phyloP scores from a whole-genome alignment of 106 monocot species.

The Dendrobium huoshanense region DNA sequence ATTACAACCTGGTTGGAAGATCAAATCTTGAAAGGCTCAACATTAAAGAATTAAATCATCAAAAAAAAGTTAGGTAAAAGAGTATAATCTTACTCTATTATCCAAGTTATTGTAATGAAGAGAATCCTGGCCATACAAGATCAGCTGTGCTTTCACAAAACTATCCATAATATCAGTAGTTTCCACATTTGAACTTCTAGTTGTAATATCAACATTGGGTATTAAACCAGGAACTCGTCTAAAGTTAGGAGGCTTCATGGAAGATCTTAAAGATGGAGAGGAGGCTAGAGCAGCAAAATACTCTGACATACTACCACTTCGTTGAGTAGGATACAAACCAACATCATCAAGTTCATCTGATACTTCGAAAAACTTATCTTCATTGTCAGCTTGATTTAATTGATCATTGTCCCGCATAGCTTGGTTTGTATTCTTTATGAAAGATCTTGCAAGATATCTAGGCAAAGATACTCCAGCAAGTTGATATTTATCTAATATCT shows the following conservation, averaged over 20 bases:
- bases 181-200: constrained; percentile 19
- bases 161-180: constrained; percentile 48
- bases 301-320: constrained; percentile 26
- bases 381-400: constrained; percentile 36
- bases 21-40: background rate
- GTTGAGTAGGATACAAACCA: constrained; percentile 25
- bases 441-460: constrained; percentile 89
- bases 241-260: constrained; percentile 63
- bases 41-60: background rate
- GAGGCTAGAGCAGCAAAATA: constrained; percentile 24
- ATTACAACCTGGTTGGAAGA: constrained; percentile 51
- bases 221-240: constrained; percentile 70
- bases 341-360: constrained; percentile 58
- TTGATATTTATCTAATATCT: constrained; percentile 78
- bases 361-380: constrained; percentile 89
- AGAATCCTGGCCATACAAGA: constrained; percentile 73
- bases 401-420: constrained; percentile 9
- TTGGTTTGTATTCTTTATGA: constrained; percentile 38
- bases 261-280: constrained; percentile 19
- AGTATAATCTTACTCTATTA: constrained; percentile 47
- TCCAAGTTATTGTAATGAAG: constrained; percentile 64
- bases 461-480: constrained; percentile 15
- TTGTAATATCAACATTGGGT: constrained; percentile 42
- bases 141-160: constrained; percentile 91
- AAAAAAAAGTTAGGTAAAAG: background rate